Conservation (phyloP, 2,329 filamentous ascomycete species). For the Sclerotinia glacialis region DNA sequence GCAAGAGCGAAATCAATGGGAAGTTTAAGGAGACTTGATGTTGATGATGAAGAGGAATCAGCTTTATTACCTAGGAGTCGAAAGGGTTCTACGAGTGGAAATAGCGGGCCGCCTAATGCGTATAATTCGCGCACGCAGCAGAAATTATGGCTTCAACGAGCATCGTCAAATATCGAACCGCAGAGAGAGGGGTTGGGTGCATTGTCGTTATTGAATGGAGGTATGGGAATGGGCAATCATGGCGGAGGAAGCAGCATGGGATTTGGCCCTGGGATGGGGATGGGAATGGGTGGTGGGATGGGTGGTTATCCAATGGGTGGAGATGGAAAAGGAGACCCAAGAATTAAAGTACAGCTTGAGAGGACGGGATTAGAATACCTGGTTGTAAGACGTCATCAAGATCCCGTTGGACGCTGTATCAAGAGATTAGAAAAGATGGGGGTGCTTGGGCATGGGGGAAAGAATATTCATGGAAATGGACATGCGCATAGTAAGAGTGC, state of each 20-base stretch:
- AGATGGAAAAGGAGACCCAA: conserved; percentile 56
- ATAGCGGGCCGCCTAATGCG: conserved; percentile 28
- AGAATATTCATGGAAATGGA: conserved; percentile 47
- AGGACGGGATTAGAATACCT: conserved; percentile 70
- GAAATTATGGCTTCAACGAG: conserved; percentile 71
- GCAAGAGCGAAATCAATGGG: conserved; percentile 21
- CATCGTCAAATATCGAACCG: conserved; percentile 68
- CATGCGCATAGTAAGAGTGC: conserved; percentile 23
- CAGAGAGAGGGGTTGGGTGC: conserved; percentile 39
- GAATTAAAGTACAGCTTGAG: conserved; percentile 63
- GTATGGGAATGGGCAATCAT: conserved; percentile 31
- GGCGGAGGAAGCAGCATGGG: conserved; percentile 20
- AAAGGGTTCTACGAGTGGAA: conserved; percentile 35
- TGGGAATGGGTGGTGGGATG: not conserved
- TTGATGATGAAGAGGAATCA: conserved; percentile 43
- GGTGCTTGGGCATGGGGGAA: conserved; percentile 51
- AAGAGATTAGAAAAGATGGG: conserved; percentile 49
- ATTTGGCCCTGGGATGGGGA: conserved; percentile 5
- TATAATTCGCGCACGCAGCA: conserved; percentile 64
- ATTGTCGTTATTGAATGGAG: conserved; percentile 36
- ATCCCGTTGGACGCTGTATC: conserved; percentile 64
- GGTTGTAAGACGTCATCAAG: conserved; percentile 70
- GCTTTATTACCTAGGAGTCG: conserved; percentile 47
- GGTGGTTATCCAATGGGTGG: conserved; percentile 22
- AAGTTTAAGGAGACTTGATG: conserved; percentile 24